phyloP scores from a whole-genome alignment of 768 basidiomycete species.

The Ramaria sp. region DNA sequence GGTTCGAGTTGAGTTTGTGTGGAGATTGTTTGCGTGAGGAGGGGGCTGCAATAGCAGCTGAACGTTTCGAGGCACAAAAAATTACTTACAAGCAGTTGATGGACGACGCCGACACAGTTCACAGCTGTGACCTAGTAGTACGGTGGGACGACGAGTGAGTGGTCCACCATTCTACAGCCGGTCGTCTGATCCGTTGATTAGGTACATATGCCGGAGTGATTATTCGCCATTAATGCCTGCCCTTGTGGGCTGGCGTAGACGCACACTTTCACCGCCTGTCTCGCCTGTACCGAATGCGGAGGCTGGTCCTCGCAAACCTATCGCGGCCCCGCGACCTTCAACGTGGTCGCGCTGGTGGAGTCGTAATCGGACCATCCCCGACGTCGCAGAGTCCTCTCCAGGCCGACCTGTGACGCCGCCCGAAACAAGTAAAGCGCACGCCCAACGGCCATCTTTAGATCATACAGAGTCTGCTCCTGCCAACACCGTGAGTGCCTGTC shows the following conservation, averaged over 20 bases:
- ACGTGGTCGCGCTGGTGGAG: constrained; percentile 88
- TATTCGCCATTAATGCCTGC: constrained; percentile 68
- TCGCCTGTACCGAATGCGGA: neutral
- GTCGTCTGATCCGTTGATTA: constrained; percentile 17
- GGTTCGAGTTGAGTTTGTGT: constrained; percentile 70
- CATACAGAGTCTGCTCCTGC: constrained; percentile 17
- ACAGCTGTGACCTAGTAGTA: constrained; percentile 59
- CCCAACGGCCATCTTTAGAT: constrained; percentile 13
- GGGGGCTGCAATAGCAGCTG: constrained; percentile 15
- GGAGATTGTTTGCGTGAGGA: constrained; percentile 21
- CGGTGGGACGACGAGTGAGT: constrained; percentile 63
- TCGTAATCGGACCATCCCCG: constrained; percentile 31
- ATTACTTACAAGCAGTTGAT: constrained; percentile 60
- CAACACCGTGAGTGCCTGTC: neutral
- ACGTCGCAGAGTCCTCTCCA: neutral
- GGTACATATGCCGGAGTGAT: constrained; percentile 71
- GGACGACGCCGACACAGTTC: constrained; percentile 48
- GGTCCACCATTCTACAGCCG: neutral
- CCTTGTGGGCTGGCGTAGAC: constrained; percentile 56
- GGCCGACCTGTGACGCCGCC: neutral
- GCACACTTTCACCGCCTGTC: constrained; percentile 11
- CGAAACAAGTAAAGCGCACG: constrained; percentile 2
- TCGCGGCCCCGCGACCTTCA: constrained; percentile 25
- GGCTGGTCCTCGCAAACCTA: neutral
- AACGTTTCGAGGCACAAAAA: constrained; percentile 47